phyloP scores from a whole-genome alignment of 2,329 filamentous ascomycete genomes.

The Nigrograna mackinnonii region DNA sequence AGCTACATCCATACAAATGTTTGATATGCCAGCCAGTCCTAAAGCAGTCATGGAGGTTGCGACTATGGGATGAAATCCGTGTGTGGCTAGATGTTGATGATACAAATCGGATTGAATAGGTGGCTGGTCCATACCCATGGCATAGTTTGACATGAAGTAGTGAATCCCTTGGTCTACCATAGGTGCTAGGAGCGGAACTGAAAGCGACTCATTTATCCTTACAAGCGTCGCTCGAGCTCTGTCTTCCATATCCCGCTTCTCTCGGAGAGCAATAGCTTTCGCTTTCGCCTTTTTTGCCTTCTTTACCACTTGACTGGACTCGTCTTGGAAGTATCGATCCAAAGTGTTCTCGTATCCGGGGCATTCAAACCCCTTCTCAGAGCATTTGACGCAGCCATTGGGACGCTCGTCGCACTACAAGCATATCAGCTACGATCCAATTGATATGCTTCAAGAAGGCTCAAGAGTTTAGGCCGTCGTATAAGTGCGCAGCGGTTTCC shows the following conservation, averaged over 20 bases:
- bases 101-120: conserved; percentile 24
- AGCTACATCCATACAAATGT: conserved; percentile 24
- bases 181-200: conserved; percentile 18
- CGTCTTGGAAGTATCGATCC: conserved; percentile 35
- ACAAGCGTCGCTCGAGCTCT: no score
- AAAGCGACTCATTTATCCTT: no score
- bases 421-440: conserved; percentile 1
- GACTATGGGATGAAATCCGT: conserved; percentile 35
- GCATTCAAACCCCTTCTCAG: conserved; percentile 22
- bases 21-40: conserved; percentile 34
- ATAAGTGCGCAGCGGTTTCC: conserved; percentile 7
- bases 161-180: conserved; percentile 34
- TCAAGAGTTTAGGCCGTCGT: neutral
- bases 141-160: conserved; percentile 35
- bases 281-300: conserved; percentile 33
- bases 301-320: conserved; percentile 26
- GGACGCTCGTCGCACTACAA: conserved; percentile 35
- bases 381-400: conserved; percentile 30
- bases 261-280: conserved; percentile 29
- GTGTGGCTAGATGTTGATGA: conserved; percentile 26
- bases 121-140: conserved; percentile 27
- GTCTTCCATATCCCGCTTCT: conserved; percentile 14
- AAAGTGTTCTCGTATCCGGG: conserved; percentile 34
- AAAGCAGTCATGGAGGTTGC: conserved; percentile 38
- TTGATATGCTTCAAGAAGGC: no score